Percentiles rank a stretch among this genome's conserved stretches.
Evolutionary conservation across 257 asterid genomes (phyloP).

Genomic region (Nicotiana otophora): DNA sequence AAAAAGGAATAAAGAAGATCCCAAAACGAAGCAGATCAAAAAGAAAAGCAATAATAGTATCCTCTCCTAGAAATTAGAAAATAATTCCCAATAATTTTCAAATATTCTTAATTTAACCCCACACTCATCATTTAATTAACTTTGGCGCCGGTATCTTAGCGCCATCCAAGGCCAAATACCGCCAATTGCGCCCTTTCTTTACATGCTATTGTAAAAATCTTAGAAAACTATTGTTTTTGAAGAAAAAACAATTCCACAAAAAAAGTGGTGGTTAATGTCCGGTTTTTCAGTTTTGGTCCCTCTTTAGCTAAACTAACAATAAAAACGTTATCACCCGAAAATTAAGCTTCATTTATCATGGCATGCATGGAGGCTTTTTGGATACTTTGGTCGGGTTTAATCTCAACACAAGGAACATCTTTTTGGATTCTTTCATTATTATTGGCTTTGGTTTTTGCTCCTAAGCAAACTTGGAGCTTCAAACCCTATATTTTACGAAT

Average conservation of each 20-base stretch:
- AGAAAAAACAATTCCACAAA: not conserved
- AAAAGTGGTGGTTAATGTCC: constrained; percentile 26
- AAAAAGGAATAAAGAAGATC: constrained; percentile 10
- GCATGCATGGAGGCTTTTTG: constrained; percentile 21
- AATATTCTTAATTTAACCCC: not conserved
- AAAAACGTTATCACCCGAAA: not conserved
- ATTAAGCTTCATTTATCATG: constrained; percentile 3
- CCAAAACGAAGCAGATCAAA: constrained; percentile 3
- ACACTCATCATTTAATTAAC: constrained; percentile 9
- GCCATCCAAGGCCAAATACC: constrained; percentile 35
- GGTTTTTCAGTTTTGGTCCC: constrained; percentile 34
- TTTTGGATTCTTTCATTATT: not conserved
- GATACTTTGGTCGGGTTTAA: constrained; percentile 32
- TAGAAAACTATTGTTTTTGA: not conserved
- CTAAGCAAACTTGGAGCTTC: not conserved
- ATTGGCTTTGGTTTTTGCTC: not conserved
- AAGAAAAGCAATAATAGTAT: not conserved
- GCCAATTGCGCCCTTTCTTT: constrained; percentile 27
- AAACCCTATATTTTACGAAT: not conserved
- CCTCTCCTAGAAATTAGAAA: not conserved
- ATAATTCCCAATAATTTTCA: not conserved
- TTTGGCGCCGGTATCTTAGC: constrained; percentile 39
- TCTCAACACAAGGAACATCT: constrained; percentile 14
- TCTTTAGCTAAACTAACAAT: not conserved
- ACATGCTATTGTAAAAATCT: not conserved